These are phyloP conservation scores for Cryphonectria naterciae DNA, from an alignment of 2,329 filamentous ascomycete genomes.

Conservation along the genomic window DNA sequence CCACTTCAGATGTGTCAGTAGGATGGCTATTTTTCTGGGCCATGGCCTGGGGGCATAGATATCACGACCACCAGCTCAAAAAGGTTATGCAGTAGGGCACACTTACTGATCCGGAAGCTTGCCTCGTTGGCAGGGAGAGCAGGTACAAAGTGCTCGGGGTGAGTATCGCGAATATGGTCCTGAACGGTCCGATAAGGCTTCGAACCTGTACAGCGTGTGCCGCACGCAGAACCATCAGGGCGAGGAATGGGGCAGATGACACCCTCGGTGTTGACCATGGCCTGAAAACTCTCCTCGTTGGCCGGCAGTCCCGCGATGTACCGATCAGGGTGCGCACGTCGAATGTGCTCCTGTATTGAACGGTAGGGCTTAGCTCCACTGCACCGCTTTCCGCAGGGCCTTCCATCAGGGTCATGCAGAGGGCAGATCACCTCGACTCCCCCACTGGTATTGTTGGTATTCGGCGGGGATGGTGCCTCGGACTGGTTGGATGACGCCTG, in stretches of 20 bases:
- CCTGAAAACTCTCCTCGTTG: conserved; percentile 94
- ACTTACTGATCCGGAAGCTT: conserved; percentile 78
- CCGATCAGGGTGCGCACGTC: conserved; percentile 92
- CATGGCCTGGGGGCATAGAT: not conserved
- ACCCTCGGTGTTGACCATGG: conserved; percentile 78
- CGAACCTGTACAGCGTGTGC: not conserved
- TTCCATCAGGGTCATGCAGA: conserved; percentile 18
- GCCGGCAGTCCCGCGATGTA: conserved; percentile 98
- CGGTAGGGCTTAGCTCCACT: conserved; percentile 60
- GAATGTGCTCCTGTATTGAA: conserved; percentile 99
- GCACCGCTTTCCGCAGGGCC: conserved; percentile 24
- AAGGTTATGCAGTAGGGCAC: not conserved
- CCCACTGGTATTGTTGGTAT: not conserved
- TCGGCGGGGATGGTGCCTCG: not conserved
- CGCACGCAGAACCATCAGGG: conserved; percentile 10
- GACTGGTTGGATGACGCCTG: conserved; percentile 11
- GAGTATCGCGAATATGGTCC: conserved; percentile 96
- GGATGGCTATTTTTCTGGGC: not conserved
- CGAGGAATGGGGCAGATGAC: conserved; percentile 8
- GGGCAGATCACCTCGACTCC: conserved; percentile 23
- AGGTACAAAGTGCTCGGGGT: conserved; percentile 95
- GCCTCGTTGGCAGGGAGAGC: conserved; percentile 98
- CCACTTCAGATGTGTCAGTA: conserved; percentile 8
- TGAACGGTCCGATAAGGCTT: conserved; percentile 11
- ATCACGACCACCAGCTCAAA: not conserved